A percentile compares a stretch with the other conserved stretches of the same genome.
phyloP scores from a whole-genome alignment of 768 basidiomycete genomes.

The Russula lepida region DNA sequence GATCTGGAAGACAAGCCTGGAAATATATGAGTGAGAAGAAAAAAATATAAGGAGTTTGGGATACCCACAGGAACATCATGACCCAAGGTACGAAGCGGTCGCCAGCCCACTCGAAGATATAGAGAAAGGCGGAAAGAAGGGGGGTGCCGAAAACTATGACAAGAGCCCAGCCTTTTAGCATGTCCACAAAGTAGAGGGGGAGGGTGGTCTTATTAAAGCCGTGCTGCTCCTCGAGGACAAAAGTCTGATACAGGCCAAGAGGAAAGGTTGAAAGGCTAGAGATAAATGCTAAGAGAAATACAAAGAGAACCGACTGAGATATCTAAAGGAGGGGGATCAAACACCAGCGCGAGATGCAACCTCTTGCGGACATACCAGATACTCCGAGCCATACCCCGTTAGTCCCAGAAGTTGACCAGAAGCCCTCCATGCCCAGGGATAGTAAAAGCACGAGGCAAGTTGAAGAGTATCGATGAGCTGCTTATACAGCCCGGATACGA shows the following conservation, averaged over 20 bases:
- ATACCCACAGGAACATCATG: slow-evolving; percentile 80
- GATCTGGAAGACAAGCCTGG: slow-evolving; percentile 74
- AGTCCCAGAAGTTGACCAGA: slow-evolving; percentile 44
- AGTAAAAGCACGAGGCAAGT: slow-evolving; percentile 62
- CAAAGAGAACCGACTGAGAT: slow-evolving; percentile 72
- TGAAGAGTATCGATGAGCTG: slow-evolving; percentile 62
- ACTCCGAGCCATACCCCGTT: slow-evolving; percentile 58
- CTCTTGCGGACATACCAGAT: slow-evolving; percentile 47
- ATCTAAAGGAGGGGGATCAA: slow-evolving; percentile 46
- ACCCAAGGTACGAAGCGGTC: slow-evolving; percentile 88
- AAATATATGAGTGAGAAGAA: slow-evolving; percentile 1
- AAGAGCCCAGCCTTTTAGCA: slow-evolving; percentile 71
- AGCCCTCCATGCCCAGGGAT: slow-evolving; percentile 74
- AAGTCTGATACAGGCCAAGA: slow-evolving; percentile 76
- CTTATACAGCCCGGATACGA: slow-evolving; percentile 66
- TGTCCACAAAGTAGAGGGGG: slow-evolving; percentile 63
- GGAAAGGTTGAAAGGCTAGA: slow-evolving; percentile 68
- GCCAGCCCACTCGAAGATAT: slow-evolving; percentile 89
- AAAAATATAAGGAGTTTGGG: neutral
- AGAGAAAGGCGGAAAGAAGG: slow-evolving; percentile 79
- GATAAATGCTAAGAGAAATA: slow-evolving; percentile 53
- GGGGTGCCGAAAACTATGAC: slow-evolving; percentile 70
- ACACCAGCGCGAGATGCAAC: neutral
- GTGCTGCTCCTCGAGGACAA: slow-evolving; percentile 89
- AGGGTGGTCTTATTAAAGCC: slow-evolving; percentile 96